Conservation (phyloP, 2,329 filamentous ascomycete species). For the Fusarium guadeloupense region DNA sequence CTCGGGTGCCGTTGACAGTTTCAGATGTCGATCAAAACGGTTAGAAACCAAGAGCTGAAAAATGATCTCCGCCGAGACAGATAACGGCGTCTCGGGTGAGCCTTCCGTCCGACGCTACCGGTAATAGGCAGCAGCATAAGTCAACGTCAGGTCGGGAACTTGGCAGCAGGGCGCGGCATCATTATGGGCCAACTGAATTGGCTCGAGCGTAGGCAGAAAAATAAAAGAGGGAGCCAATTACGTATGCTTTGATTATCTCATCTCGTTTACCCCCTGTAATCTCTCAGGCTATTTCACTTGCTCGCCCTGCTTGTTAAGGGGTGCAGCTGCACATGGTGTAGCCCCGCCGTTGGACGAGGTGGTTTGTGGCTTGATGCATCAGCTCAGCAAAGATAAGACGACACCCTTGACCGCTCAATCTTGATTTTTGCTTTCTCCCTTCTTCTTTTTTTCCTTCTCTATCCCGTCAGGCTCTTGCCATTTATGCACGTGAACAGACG, state of each 20-base stretch:
- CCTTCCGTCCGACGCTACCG: no score
- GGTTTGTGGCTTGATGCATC: constrained; percentile 33
- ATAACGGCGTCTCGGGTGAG: no score
- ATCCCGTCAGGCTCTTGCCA: neutral
- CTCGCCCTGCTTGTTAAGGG: neutral
- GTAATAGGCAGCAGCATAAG: no score
- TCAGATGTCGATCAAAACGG: no score
- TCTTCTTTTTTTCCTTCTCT: neutral
- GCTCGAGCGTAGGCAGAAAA: constrained; percentile 19
- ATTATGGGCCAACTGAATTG: constrained; percentile 16
- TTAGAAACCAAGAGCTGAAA: neutral
- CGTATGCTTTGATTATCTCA: constrained; percentile 9
- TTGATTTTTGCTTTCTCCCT: constrained; percentile 5
- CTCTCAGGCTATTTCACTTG: neutral
- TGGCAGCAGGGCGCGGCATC: constrained; percentile 19
- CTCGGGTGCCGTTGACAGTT: no score
- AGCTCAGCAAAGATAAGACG: neutral
- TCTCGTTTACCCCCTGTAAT: neutral
- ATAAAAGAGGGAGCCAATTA: constrained; percentile 11
- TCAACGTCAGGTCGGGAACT: neutral
- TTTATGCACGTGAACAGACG: no score
- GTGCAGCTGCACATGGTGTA: constrained; percentile 7
- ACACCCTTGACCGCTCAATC: constrained; percentile 29
- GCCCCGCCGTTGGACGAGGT: constrained; percentile 30
- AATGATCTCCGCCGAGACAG: neutral